Base-by-base conservation (phyloP, 495 filamentous ascomycete species). In the Jackrogersella minutella region DNA sequence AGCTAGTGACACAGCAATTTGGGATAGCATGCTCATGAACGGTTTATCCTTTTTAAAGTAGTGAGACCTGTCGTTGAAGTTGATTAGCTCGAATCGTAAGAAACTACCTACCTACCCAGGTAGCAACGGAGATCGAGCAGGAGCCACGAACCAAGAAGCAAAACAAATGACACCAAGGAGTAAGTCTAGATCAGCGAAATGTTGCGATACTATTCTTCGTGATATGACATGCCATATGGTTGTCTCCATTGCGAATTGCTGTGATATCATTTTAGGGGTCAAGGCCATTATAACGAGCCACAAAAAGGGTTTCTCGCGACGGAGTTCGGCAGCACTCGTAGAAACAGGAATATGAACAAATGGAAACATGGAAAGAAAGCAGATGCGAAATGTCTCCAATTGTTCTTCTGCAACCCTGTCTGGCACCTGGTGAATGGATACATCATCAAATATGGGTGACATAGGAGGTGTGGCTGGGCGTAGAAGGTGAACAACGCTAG, bases 281-380 rank as follows among this genome's bases (percentile, higher is more conserved):
- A 71, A 49, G 21, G 61, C 36, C 59, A 72, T 74, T 9, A 74
- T 68, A 33, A 68, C 55, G 39, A 72, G 68, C 66, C 67, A 74
- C 28, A 74, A 60, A 28, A 72, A 70, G 13, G 72, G 66, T 57
- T 66, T 70, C 47, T 70, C 47, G 31, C 30, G 44, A 24, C 66
- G 69, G 14, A 74, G 62, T 33, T 63, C 69, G 11, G 70, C 62
- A 13, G 67, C 69, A 44, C 50, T 70, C 40, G 59, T 69, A 21
- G 65, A 52, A 5, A 11, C 3, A 13, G 64, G 64, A 14, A 74
- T 66, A 53, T 70, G 37, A 31, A 74, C 40, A 34, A 70, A 65
- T 14, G 70, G 66, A 30, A 67, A 70, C 40, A 58, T 58, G 19
- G 64, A 37, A 58, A 72, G 10, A 53, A 74, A 74, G 14, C 22